These are phyloP conservation scores for Cyclotella distinguenda DNA, from an alignment of 108 stramenopile genomes.

Conservation along the genomic window DNA sequence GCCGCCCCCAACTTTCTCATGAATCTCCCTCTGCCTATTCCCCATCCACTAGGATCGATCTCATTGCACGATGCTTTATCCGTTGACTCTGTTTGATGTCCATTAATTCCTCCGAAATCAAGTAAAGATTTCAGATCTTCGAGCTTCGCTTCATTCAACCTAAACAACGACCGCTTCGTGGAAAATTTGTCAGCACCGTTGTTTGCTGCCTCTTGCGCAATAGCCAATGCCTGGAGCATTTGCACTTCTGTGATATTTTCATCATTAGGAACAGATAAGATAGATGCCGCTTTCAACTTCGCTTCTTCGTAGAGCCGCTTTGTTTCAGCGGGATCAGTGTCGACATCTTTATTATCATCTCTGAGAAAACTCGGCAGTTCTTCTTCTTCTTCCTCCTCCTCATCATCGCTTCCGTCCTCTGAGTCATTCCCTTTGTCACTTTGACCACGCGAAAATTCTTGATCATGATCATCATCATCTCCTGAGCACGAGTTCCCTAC, in stretches of 20 bases:
- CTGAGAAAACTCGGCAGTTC: constrained; percentile 40
- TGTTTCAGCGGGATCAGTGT: constrained; percentile 36
- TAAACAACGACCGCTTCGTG: constrained; percentile 38
- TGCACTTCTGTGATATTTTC: constrained; percentile 47
- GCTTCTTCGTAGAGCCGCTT: constrained; percentile 41
- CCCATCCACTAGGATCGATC: constrained; percentile 28
- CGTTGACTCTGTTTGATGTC: neutral
- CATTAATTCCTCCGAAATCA: constrained; percentile 12
- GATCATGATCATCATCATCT: constrained; percentile 22
- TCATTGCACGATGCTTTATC: neutral
- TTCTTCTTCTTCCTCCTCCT: constrained; percentile 42
- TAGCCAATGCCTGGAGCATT: constrained; percentile 50
- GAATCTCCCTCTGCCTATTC: constrained; percentile 35
- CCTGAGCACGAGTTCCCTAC: constrained; percentile 29
- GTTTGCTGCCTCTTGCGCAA: constrained; percentile 46
- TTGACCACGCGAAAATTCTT: constrained; percentile 9
- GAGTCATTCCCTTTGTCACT: constrained; percentile 11
- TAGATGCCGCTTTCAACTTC: constrained; percentile 42
- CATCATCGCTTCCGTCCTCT: constrained; percentile 7
- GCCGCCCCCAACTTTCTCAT: constrained; percentile 33
- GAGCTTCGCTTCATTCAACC: constrained; percentile 43
- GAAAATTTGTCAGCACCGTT: constrained; percentile 47
- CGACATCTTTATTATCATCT: constrained; percentile 36
- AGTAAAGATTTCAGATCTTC: constrained; percentile 44
- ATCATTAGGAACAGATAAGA: constrained; percentile 42